Evolutionary conservation across 2,329 filamentous ascomycete genomes (phyloP).

Genomic region (Aspergillus felis): DNA sequence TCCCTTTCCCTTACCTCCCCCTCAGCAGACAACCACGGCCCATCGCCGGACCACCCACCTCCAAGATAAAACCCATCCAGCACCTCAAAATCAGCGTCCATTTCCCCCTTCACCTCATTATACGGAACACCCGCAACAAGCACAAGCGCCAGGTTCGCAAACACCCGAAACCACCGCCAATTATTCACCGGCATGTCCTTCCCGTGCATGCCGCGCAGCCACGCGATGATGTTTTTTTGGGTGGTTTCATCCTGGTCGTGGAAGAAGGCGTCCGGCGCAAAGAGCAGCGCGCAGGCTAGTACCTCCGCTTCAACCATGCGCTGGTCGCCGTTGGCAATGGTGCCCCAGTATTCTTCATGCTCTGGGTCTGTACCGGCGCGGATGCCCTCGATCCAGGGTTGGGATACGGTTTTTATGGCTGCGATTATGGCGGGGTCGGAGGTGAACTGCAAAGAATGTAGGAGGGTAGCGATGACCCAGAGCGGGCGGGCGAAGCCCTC

Average conservation of each 20-base stretch:
- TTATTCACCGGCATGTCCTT: constrained; percentile 15
- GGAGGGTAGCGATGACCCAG: constrained; percentile 31
- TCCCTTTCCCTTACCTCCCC: neutral
- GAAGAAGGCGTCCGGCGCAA: constrained; percentile 15
- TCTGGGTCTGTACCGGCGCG: constrained; percentile 15
- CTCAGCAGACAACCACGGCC: constrained; percentile 5
- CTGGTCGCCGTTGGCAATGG: constrained; percentile 16
- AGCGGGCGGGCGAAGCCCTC: constrained; percentile 33
- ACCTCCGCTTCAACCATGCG: constrained; percentile 24
- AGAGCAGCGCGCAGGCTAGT: constrained; percentile 14
- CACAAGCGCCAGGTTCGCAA: constrained; percentile 13
- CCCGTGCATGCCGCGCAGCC: constrained; percentile 9
- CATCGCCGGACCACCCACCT: constrained; percentile 14
- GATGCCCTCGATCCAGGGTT: constrained; percentile 3
- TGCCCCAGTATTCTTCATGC: constrained; percentile 21
- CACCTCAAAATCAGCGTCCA: constrained; percentile 9
- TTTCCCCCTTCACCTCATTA: neutral
- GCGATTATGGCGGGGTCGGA: neutral
- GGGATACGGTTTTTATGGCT: neutral
- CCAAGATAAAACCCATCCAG: constrained; percentile 14
- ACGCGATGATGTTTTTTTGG: constrained; percentile 8
- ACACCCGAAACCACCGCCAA: constrained; percentile 17
- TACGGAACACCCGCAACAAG: constrained; percentile 4
- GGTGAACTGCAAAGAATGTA: neutral
- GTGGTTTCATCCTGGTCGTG: constrained; percentile 7